phyloP scores from a whole-genome alignment of 1,284 basidiomycete genomes.

The Inonotus hispidus region DNA sequence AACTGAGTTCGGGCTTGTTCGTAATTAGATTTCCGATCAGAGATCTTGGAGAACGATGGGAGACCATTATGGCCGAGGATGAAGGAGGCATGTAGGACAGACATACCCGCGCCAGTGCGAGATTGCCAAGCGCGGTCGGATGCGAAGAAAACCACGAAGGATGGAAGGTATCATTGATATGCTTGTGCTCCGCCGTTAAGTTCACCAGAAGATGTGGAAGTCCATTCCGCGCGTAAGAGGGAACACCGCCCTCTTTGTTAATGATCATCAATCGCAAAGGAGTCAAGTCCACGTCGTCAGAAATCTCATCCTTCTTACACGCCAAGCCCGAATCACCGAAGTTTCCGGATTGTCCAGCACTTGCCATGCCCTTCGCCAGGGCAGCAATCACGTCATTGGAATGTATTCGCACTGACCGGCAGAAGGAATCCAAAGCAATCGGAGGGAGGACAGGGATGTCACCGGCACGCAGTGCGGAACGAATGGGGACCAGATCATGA shows the following conservation, averaged over 20 bases:
- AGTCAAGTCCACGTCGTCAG: conserved; percentile 65
- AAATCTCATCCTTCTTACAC: conserved; percentile 15
- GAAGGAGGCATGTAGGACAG: conserved; percentile 90
- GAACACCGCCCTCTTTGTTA: conserved; percentile 94
- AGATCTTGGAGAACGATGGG: conserved; percentile 92
- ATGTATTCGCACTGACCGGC: conserved; percentile 79
- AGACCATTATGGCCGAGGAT: conserved; percentile 94
- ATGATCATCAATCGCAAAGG: conserved; percentile 97
- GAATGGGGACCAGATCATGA: conserved; percentile 75
- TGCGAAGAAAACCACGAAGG: conserved; percentile 73
- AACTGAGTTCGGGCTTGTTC: conserved; percentile 95
- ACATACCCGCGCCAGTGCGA: conserved; percentile 85
- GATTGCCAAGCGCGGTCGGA: conserved; percentile 84
- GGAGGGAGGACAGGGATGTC: conserved; percentile 98
- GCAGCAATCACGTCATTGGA: conserved; percentile 91
- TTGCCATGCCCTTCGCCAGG: conserved; percentile 83
- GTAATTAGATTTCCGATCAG: conserved; percentile 98
- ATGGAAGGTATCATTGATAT: conserved; percentile 86
- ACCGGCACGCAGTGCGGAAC: conserved; percentile 82
- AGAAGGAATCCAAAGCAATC: conserved; percentile 87
- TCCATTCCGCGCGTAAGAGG: conserved; percentile 93
- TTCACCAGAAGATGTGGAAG: conserved; percentile 97
- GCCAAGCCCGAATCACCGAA: conserved; percentile 18
- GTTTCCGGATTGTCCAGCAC: conserved; percentile 39
- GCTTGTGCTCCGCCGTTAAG: conserved; percentile 80